phyloP scores from a whole-genome alignment of 2,329 filamentous ascomycete species.

The Colletotrichum neosansevieriae region DNA sequence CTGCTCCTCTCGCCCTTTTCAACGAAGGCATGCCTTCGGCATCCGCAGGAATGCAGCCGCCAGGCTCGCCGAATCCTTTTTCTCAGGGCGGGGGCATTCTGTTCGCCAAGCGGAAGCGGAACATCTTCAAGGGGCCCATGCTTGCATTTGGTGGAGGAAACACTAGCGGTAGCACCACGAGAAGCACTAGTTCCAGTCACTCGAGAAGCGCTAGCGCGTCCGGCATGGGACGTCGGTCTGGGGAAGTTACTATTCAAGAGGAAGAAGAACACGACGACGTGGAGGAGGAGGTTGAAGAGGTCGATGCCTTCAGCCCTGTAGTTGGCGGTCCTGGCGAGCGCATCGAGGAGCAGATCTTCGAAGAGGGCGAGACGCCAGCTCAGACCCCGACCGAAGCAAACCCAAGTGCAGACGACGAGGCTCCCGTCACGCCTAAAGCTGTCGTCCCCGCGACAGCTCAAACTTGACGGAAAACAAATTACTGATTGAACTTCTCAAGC shows the following conservation, averaged over 20 bases:
- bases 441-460: neutral
- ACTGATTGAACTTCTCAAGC: neutral
- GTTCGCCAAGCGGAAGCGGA: constrained; percentile 85
- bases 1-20: constrained; percentile 64
- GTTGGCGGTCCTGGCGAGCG: constrained; percentile 57
- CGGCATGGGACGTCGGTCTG: constrained; percentile 74
- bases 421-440: constrained; percentile 30
- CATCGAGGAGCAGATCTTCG: constrained; percentile 58
- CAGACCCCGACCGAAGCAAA: constrained; percentile 4
- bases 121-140: constrained; percentile 84
- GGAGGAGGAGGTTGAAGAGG: constrained; percentile 68
- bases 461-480: constrained; percentile 8
- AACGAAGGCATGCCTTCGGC: constrained; percentile 68
- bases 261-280: constrained; percentile 65
- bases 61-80: constrained; percentile 69
- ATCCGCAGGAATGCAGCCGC: constrained; percentile 52
- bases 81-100: constrained; percentile 66
- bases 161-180: constrained; percentile 49
- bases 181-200: constrained; percentile 56
- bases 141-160: constrained; percentile 63
- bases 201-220: constrained; percentile 72
- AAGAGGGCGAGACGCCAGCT: constrained; percentile 41
- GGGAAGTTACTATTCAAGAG: constrained; percentile 80
- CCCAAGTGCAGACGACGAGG: neutral
- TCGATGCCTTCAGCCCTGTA: constrained; percentile 69